Percentiles rank a stretch among this genome's conserved stretches.
phyloP scores from a whole-genome alignment of 139 green algal genomes.

The Spirogloea muscicola region DNA sequence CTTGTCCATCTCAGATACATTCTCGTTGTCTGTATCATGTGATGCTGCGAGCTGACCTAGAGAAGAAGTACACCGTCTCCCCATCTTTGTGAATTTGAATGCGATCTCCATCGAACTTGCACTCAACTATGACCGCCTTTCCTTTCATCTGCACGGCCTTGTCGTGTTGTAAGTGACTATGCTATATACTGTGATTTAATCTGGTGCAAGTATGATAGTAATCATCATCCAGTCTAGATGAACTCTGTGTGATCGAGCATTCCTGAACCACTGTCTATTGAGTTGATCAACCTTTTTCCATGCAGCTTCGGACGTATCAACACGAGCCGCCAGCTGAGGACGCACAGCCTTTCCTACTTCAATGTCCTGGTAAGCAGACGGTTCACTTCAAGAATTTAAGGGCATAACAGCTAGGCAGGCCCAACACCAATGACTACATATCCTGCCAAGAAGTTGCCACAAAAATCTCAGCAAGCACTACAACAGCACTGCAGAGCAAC shows the following conservation, averaged over 20 bases:
- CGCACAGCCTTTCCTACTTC: constrained; percentile 48
- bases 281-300: constrained; percentile 44
- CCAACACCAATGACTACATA: neutral
- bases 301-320: constrained; percentile 39
- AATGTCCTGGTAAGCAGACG: constrained; percentile 36
- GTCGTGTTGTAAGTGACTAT: no score
- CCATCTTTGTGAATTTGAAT: constrained; percentile 71
- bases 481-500: no score
- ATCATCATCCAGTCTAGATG: no score
- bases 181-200: no score
- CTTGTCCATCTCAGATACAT: no score
- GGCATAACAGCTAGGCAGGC: neutral
- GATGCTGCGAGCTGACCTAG: constrained; percentile 11
- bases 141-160: constrained; percentile 45
- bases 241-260: no score
- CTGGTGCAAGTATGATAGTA: no score
- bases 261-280: no score
- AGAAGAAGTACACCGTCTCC: constrained; percentile 51
- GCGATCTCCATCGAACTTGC: constrained; percentile 74
- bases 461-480: no score
- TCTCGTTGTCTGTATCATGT: no score
- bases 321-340: constrained; percentile 56
- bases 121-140: constrained; percentile 66
- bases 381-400: neutral
- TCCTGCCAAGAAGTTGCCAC: neutral